phyloP scores from a whole-genome alignment of 768 basidiomycete species.

The Pisolithus sp. region DNA sequence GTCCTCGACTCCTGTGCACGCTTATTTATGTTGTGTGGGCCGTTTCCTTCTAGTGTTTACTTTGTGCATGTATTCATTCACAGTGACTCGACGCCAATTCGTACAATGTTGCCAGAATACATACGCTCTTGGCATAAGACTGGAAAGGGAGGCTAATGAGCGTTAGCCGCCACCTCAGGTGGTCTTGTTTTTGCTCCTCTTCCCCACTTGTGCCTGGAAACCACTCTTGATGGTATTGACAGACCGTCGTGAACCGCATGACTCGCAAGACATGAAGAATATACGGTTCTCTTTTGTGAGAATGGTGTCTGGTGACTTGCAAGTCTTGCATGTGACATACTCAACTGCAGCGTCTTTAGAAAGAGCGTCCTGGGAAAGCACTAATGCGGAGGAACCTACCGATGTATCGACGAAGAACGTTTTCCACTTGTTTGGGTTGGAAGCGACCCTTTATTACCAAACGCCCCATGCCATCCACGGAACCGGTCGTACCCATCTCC shows the following conservation, averaged over 20 bases:
- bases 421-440: constrained; percentile 98
- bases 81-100: constrained; percentile 16
- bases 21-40: neutral
- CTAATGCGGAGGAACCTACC: constrained; percentile 48
- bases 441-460: constrained; percentile 97
- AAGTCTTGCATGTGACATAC: constrained; percentile 99
- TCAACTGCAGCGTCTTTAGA: constrained; percentile 53
- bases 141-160: neutral
- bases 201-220: constrained; percentile 94
- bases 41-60: neutral
- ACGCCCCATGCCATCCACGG: constrained; percentile 85
- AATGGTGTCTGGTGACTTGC: constrained; percentile 97
- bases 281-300: constrained; percentile 97
- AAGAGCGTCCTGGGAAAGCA: neutral
- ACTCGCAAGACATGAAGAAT: constrained; percentile 95
- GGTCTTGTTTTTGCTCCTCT: constrained; percentile 77
- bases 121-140: neutral
- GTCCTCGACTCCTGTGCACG: neutral
- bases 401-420: constrained; percentile 92
- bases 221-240: constrained; percentile 98
- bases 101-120: constrained; percentile 2
- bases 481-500: constrained; percentile 97
- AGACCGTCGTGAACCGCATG: constrained; percentile 83
- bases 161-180: constrained; percentile 31
- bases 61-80: constrained; percentile 17